Conservation (phyloP, 805 yeast genomes). For the Tetrapisispora fleetii region DNA sequence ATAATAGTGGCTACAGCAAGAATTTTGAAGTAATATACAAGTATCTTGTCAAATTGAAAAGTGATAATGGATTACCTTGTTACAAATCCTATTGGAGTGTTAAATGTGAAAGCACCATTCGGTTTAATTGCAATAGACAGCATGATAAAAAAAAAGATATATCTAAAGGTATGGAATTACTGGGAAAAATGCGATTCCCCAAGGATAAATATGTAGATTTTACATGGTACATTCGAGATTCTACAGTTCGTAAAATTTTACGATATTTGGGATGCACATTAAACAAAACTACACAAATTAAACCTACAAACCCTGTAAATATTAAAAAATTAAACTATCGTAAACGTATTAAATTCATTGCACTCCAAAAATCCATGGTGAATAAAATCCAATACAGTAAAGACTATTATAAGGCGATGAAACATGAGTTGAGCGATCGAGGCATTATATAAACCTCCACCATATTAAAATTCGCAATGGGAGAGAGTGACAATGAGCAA, state of each 20-base stretch:
- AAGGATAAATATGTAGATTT: conserved; percentile 6
- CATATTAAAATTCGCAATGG: not conserved
- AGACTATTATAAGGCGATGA: conserved; percentile 25
- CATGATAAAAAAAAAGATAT: not conserved
- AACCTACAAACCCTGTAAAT: conserved; percentile 1
- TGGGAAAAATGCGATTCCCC: conserved; percentile 4
- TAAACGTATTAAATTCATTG: conserved; percentile 13
- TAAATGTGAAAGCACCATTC: conserved; percentile 19
- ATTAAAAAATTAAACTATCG: conserved; percentile 12
- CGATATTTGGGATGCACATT: conserved; percentile 21
- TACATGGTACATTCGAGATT: conserved; percentile 10
- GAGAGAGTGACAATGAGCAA: conserved; percentile 21
- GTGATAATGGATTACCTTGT: conserved; percentile 4
- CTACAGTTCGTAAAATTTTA: conserved; percentile 8
- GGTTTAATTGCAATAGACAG: conserved; percentile 10
- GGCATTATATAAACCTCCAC: not conserved
- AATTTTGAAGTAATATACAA: conserved; percentile 19
- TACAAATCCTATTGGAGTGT: conserved; percentile 19
- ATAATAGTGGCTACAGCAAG: conserved; percentile 27
- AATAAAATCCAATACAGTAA: conserved; percentile 26
- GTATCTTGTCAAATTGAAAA: conserved; percentile 13
- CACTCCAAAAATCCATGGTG: conserved; percentile 22
- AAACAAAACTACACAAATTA: not conserved
- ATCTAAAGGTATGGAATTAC: not conserved
- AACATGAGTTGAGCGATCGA: conserved; percentile 24